These are phyloP conservation scores for Colletotrichum sp. DNA, from an alignment of 2,329 filamentous ascomycete genomes.

Conservation along the genomic window DNA sequence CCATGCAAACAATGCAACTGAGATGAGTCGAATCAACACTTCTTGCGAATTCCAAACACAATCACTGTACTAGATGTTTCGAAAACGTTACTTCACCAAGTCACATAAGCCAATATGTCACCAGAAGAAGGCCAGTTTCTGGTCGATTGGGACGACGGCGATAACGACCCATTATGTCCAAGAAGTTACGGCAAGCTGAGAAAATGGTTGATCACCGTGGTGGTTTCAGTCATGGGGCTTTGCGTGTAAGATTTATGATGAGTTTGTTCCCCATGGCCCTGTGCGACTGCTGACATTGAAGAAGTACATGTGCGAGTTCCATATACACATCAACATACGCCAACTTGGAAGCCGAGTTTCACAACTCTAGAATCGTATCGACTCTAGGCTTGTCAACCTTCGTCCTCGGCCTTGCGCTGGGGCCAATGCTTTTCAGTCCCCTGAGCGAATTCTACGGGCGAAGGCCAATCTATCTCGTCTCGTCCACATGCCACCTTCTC, in stretches of 20 bases:
- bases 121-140: conserved; percentile 56
- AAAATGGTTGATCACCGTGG: conserved; percentile 81
- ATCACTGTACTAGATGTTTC: rapidly evolving
- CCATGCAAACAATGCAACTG: background rate
- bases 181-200: conserved; percentile 66
- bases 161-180: conserved; percentile 76
- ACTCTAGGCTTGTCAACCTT: conserved; percentile 84
- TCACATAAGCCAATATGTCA: background rate
- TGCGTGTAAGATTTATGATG: conserved; percentile 76
- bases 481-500: conserved; percentile 76
- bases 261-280: too few relatives aligned
- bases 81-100: rapidly evolving
- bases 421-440: conserved; percentile 67
- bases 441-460: conserved; percentile 83
- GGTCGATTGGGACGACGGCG: conserved; percentile 75
- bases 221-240: conserved; percentile 74
- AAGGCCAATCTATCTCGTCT: conserved; percentile 78
- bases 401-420: conserved; percentile 74
- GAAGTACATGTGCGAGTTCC: conserved; percentile 80
- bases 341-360: conserved; percentile 80
- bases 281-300: background rate
- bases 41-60: background rate
- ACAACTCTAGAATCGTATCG: conserved; percentile 72
- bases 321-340: conserved; percentile 85
- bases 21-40: background rate